Evolutionary conservation across 768 basidiomycete species (phyloP).

Genomic region (Lyophyllum semitale): DNA sequence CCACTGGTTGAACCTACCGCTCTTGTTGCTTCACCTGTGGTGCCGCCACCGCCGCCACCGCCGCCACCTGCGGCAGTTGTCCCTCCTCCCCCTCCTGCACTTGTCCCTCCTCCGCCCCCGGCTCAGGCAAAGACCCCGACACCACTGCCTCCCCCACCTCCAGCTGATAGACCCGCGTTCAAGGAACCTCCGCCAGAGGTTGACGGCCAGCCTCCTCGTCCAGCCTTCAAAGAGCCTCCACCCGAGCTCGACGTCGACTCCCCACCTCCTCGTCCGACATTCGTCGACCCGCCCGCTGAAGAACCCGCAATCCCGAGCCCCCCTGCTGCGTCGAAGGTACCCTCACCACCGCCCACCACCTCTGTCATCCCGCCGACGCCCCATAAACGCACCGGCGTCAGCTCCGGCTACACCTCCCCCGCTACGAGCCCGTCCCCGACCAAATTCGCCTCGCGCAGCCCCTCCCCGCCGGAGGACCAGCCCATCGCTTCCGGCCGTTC

Average conservation of each 20-base stretch:
- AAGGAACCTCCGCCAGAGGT: conserved; percentile 64
- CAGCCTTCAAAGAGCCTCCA: conserved; percentile 64
- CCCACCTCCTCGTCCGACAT: conserved; percentile 39
- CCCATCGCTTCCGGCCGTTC: conserved; percentile 38
- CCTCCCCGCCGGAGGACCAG: conserved; percentile 44
- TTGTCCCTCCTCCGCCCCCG: conserved; percentile 27
- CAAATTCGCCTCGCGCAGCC: conserved; percentile 42
- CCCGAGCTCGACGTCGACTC: conserved; percentile 54
- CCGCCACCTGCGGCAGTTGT: conserved; percentile 19
- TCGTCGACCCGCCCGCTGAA: conserved; percentile 39
- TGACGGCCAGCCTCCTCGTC: conserved; percentile 37
- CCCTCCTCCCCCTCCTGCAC: conserved; percentile 28
- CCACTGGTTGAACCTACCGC: conserved; percentile 18
- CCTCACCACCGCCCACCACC: conserved; percentile 42
- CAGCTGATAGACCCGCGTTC: conserved; percentile 37
- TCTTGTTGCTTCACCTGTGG: conserved; percentile 18
- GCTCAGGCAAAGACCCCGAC: conserved; percentile 25
- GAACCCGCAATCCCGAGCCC: conserved; percentile 19
- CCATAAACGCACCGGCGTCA: conserved; percentile 39
- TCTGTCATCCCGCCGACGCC: conserved; percentile 57
- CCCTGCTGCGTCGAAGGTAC: conserved; percentile 27
- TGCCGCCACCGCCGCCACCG: conserved; percentile 24
- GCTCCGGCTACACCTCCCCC: conserved; percentile 23
- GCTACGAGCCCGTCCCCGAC: conserved; percentile 34
- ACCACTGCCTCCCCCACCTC: conserved; percentile 26